These are phyloP conservation scores for Jaminaea rosea DNA, from an alignment of 1,284 basidiomycete species.

Conservation along the genomic window DNA sequence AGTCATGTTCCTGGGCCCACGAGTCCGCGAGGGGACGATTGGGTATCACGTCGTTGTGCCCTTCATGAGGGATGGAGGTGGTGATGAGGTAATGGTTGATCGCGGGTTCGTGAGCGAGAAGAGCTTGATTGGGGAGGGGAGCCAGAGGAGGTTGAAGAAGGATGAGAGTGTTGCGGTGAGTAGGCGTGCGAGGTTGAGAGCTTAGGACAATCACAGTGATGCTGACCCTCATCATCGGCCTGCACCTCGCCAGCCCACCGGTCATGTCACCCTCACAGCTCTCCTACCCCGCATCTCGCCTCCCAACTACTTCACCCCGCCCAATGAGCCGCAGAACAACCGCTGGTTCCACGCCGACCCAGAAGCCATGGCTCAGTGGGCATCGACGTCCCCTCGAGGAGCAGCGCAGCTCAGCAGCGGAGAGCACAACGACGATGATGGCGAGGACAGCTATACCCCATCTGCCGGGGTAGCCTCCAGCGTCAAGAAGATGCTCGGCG, in stretches of 20 bases:
- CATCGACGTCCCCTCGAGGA: conserved; percentile 7
- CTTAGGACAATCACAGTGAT: conserved; percentile 10
- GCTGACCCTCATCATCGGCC: conserved; percentile 17
- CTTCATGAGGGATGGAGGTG: conserved; percentile 57
- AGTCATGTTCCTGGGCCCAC: conserved; percentile 77
- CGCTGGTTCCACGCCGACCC: conserved; percentile 82
- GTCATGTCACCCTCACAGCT: conserved; percentile 13
- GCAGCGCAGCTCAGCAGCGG: not conserved
- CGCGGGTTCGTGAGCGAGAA: conserved; percentile 69
- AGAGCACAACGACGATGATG: conserved; percentile 2
- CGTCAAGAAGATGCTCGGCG: conserved; percentile 18
- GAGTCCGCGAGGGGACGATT: conserved; percentile 73
- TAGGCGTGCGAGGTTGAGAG: not conserved
- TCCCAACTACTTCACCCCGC: conserved; percentile 70
- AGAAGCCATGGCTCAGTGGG: conserved; percentile 66
- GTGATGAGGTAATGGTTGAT: conserved; percentile 60
- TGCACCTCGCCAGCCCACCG: conserved; percentile 59
- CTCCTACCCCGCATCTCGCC: conserved; percentile 38
- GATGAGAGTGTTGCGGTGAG: not conserved
- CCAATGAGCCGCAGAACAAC: conserved; percentile 70
- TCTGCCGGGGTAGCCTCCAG: conserved; percentile 18
- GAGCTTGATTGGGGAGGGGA: conserved; percentile 47
- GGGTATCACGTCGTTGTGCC: conserved; percentile 83
- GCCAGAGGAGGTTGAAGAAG: not conserved
- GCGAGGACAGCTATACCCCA: conserved; percentile 20